A percentile compares a stretch with the other conserved stretches of the same genome.
Evolutionary conservation across 2,329 filamentous ascomycete genomes (phyloP).

Genomic region (Periglandula ipomoeae): DNA sequence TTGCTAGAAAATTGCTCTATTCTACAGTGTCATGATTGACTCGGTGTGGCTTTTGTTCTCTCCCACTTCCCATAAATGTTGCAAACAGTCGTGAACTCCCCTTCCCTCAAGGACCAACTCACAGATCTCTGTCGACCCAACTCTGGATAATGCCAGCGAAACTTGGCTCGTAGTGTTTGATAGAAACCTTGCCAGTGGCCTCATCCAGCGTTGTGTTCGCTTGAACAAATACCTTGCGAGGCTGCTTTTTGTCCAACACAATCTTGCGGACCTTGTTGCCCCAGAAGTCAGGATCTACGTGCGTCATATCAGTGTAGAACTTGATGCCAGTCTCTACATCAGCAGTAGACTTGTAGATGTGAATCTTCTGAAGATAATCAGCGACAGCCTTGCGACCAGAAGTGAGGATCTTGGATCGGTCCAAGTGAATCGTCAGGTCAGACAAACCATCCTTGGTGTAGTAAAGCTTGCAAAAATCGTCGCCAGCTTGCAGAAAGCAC

Average conservation of each 20-base stretch:
- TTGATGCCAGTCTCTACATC: constrained; percentile 69
- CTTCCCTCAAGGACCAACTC: constrained; percentile 9
- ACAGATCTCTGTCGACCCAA: constrained; percentile 56
- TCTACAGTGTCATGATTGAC: background rate
- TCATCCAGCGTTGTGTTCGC: constrained; percentile 73
- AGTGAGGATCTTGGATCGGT: constrained; percentile 78
- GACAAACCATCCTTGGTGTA: constrained; percentile 65
- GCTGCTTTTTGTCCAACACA: constrained; percentile 68
- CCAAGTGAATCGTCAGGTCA: constrained; percentile 72
- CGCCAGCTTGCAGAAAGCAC: constrained; percentile 77
- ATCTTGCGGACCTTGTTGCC: constrained; percentile 68
- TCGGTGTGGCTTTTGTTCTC: no score
- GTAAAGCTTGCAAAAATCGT: constrained; percentile 76
- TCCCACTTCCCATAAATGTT: background rate
- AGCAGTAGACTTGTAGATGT: constrained; percentile 86
- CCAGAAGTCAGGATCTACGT: constrained; percentile 75
- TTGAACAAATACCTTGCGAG: constrained; percentile 88
- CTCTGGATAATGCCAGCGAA: constrained; percentile 76
- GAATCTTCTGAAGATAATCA: constrained; percentile 80
- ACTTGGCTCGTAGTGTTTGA: constrained; percentile 82
- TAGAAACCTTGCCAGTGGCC: constrained; percentile 57
- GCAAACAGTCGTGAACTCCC: background rate
- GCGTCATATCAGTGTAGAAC: constrained; percentile 77
- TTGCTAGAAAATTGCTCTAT: constrained; percentile 2
- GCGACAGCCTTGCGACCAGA: constrained; percentile 79